Evolutionary conservation across 805 yeast genomes (phyloP).

Genomic region (Helenozyma baotianmanensis): DNA sequence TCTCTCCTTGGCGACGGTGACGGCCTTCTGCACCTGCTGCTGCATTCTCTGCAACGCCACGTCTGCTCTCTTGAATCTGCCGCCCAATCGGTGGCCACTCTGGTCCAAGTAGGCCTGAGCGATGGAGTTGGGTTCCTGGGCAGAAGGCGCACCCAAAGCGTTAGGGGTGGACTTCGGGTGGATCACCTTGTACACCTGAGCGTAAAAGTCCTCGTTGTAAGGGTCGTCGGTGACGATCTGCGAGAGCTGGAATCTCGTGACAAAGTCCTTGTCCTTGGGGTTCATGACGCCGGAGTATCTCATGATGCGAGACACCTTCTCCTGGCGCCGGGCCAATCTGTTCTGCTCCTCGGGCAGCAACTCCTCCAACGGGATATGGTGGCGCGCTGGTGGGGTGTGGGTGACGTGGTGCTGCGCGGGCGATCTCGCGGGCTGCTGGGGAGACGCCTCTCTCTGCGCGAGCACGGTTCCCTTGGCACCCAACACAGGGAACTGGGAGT

Average conservation of each 20-base stretch:
- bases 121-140: constrained; percentile 69
- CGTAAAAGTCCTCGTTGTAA: constrained; percentile 92
- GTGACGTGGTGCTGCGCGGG: constrained; percentile 19
- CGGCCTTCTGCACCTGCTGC: constrained; percentile 95
- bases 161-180: constrained; percentile 31
- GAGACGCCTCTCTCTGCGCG: constrained; percentile 11
- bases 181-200: constrained; percentile 76
- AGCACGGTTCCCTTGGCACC: constrained; percentile 38
- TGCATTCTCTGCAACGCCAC: constrained; percentile 96
- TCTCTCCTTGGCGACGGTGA: constrained; percentile 88
- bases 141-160: constrained; percentile 13
- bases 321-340: constrained; percentile 61
- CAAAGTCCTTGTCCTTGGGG: constrained; percentile 93
- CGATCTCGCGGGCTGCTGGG: constrained; percentile 3
- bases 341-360: constrained; percentile 72
- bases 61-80: constrained; percentile 78
- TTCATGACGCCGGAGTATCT: constrained; percentile 92
- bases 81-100: constrained; percentile 87
- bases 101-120: constrained; percentile 90
- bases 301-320: constrained; percentile 69
- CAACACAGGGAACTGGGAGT: constrained; percentile 54
- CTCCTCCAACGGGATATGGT: constrained; percentile 22
- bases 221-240: constrained; percentile 98
- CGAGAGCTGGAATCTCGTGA: constrained; percentile 88
- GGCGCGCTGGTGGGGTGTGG: no score